Base-by-base conservation (phyloP, 2,329 filamentous ascomycete genomes). In the Pseudogymnoascus sp. region DNA sequence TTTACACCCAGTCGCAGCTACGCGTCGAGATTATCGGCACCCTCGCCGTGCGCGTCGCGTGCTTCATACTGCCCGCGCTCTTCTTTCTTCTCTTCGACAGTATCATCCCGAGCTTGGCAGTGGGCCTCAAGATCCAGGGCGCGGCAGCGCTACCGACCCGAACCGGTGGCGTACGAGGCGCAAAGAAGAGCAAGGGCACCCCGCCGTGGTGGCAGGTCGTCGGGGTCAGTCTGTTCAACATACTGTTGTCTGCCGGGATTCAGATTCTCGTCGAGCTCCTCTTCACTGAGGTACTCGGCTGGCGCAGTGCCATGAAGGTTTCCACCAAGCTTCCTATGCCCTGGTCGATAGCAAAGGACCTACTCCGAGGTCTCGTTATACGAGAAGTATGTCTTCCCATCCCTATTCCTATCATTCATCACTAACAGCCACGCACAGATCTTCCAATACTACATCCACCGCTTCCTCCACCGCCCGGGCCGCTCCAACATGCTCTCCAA, bases 21-120 rank as follows among this genome's bases (percentile, higher is more conserved):
- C 82, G 84, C 63, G 84, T 96, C 62, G 90, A 96, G 72, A 72
- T 94, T 1, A 78, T 89, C 60, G 89, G 87, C 61, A 87, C 87
- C 0, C 72, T 90, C 4, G 82, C 83, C 25, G 78, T 92, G 58
- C 87, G 89, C 42, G 63, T 87, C 8, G 66, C 89, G 4, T 85
- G 92, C 69, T 95, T 87, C 75, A 76, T 94, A 2, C 60, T 89
- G 0, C 92, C 92, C 0, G 89, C 90, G 0, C 72, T 89, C 0
- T 64, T 87, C 10, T 91, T 91, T 69, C 83, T 94, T 1, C 69
- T 86, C 2, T 87, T 96, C 70, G 92, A 96, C 72, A 78, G 82
- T 2, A 72, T 84, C 1, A 69, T 92, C 0, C 91, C 92, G 0
- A 87, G 84, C 62, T 77, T 92, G 2, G 81, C 88, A 5, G 81